These are phyloP conservation scores for Breviolum minutum DNA, from an alignment of 73 alveolate genomes.

Conservation along the genomic window DNA sequence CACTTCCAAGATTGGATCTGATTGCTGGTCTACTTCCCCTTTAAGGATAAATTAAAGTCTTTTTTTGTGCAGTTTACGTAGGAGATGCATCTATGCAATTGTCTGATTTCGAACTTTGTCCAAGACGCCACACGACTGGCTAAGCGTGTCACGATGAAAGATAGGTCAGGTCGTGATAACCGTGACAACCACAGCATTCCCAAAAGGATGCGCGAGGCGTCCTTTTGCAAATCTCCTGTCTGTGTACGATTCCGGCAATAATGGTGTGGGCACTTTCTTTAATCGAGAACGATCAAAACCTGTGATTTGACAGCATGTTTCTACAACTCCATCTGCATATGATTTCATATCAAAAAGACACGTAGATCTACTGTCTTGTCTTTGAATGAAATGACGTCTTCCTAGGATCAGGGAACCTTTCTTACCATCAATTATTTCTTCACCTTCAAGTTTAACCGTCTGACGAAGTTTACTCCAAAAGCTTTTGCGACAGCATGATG, in stretches of 20 bases:
- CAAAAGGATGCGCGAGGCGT: constrained; percentile 11
- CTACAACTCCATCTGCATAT: background rate
- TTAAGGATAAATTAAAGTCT: background rate
- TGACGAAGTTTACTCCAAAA: background rate
- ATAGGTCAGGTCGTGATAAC: background rate
- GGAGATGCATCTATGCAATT: background rate
- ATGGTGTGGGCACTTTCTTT: background rate
- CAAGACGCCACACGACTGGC: constrained; percentile 9
- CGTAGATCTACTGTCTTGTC: background rate
- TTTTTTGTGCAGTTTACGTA: background rate
- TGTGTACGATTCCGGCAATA: background rate
- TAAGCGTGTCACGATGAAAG: background rate
- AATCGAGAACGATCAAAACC: background rate
- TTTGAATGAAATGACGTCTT: background rate
- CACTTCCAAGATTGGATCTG: background rate
- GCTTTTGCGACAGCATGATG: background rate
- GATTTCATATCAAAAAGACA: background rate
- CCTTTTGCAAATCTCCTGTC: background rate
- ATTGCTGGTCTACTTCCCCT: background rate
- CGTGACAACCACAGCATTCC: background rate
- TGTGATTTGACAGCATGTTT: background rate
- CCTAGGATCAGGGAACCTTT: background rate
- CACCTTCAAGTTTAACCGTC: background rate
- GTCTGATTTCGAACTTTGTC: background rate
- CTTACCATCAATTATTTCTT: background rate